A percentile compares a stretch with the other conserved stretches of the same genome.
These are phyloP conservation scores for Xylona heveae DNA, from an alignment of 495 filamentous ascomycete species.

Conservation along the genomic window DNA sequence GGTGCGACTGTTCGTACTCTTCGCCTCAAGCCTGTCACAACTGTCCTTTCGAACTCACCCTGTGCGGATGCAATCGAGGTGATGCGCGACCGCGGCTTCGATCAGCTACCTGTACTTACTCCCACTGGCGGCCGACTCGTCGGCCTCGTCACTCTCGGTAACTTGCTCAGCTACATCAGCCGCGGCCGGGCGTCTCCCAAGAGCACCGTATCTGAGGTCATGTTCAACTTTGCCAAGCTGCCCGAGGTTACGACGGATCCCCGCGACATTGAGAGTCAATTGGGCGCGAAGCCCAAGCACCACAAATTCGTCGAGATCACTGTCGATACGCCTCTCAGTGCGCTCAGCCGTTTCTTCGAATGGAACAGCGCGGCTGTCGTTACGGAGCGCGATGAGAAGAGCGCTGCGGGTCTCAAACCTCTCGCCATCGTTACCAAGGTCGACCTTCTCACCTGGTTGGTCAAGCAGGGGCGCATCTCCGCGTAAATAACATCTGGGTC, in stretches of 20 bases:
- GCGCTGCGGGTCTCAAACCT: constrained; percentile 41
- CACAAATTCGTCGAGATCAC: constrained; percentile 87
- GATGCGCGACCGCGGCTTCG: constrained; percentile 93
- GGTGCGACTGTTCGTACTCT: constrained; percentile 60
- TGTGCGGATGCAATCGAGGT: constrained; percentile 81
- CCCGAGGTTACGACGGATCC: constrained; percentile 77
- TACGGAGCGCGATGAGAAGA: constrained; percentile 43
- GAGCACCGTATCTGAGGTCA: constrained; percentile 63
- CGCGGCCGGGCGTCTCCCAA: constrained; percentile 50
- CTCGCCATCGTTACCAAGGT: constrained; percentile 92
- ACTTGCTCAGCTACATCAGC: constrained; percentile 76
- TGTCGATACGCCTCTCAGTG: constrained; percentile 61
- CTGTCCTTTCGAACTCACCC: constrained; percentile 40
- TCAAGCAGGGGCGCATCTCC: constrained; percentile 61
- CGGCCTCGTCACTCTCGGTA: constrained; percentile 82
- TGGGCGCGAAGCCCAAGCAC: constrained; percentile 15
- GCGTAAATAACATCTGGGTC: constrained; percentile 12
- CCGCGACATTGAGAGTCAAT: constrained; percentile 26
- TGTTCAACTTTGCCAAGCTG: constrained; percentile 83
- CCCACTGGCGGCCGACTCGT: constrained; percentile 46
- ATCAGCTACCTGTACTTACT: constrained; percentile 80
- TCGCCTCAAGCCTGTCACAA: constrained; percentile 78
- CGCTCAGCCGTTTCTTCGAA: constrained; percentile 80
- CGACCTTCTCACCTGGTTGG: constrained; percentile 80
- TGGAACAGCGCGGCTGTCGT: constrained; percentile 94